Evolutionary conservation across 495 filamentous ascomycete genomes (phyloP).

Genomic region (Neurospora sp.): DNA sequence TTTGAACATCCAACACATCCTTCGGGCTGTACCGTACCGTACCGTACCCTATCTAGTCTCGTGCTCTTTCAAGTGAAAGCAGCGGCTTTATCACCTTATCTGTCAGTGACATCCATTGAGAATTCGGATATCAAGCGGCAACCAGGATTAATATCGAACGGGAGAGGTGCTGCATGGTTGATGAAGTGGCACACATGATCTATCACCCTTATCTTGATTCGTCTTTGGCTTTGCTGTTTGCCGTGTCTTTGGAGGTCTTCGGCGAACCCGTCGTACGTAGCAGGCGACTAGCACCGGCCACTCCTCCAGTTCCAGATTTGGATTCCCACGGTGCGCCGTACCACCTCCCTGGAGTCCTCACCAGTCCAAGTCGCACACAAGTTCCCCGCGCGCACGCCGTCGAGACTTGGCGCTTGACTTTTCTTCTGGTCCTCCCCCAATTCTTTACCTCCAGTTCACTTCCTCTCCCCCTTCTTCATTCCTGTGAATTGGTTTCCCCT

Average conservation of each 20-base stretch:
- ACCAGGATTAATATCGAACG: neutral
- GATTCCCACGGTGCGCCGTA: neutral
- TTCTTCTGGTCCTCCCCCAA: conserved; percentile 1
- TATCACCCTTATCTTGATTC: neutral
- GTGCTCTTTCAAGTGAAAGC: neutral
- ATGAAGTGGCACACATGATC: neutral
- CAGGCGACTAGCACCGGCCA: neutral
- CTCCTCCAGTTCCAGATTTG: neutral
- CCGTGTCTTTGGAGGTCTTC: neutral
- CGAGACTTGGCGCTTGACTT: neutral
- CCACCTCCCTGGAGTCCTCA: neutral
- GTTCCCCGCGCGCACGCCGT: neutral
- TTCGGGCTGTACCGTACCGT: neutral
- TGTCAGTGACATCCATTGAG: neutral
- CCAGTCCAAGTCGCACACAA: neutral
- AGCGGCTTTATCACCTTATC: neutral
- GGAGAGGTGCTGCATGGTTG: neutral
- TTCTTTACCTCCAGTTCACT: neutral
- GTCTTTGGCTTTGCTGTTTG: neutral
- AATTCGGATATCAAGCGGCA: neutral
- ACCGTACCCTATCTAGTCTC: neutral
- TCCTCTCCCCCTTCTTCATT: conserved; percentile 3
- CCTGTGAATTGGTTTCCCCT: neutral
- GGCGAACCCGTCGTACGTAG: neutral
- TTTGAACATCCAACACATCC: neutral